These are phyloP conservation scores for Toxoplasma gondii DNA, from an alignment of 169 alveolate species.

Conservation along the genomic window DNA sequence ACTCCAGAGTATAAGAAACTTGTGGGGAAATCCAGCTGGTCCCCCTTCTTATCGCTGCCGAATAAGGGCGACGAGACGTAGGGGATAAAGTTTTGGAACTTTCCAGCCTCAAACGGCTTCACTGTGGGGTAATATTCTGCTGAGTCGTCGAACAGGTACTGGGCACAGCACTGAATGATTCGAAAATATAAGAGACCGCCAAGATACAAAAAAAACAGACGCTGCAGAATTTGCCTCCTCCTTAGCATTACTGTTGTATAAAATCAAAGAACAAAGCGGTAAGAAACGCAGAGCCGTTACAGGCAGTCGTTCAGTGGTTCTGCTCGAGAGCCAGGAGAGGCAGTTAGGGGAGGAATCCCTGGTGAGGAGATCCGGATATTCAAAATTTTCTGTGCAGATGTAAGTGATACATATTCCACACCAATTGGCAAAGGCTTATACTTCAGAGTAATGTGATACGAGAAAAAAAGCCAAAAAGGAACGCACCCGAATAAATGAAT, in stretches of 20 bases:
- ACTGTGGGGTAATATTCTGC: not conserved
- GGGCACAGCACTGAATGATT: not conserved
- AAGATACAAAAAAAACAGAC: not conserved
- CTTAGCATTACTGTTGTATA: not conserved
- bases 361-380: no score
- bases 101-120: slow-evolving; percentile 20
- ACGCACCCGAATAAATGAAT: no score
- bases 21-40: not conserved
- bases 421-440: no score
- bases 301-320: not conserved
- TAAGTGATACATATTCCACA: no score
- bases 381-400: no score
- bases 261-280: not conserved
- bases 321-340: no score
- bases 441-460: no score
- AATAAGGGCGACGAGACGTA: not conserved
- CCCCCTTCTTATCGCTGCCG: not conserved
- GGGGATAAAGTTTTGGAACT: slow-evolving; percentile 6
- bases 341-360: no score
- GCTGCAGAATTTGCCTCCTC: not conserved
- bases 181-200: not conserved
- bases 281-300: not conserved
- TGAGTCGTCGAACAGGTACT: not conserved
- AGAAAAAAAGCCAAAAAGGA: no score
- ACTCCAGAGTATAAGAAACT: not conserved